These are phyloP conservation scores for Globisporangium ultimum DNA, from an alignment of 352 stramenopile genomes.

Conservation along the genomic window DNA sequence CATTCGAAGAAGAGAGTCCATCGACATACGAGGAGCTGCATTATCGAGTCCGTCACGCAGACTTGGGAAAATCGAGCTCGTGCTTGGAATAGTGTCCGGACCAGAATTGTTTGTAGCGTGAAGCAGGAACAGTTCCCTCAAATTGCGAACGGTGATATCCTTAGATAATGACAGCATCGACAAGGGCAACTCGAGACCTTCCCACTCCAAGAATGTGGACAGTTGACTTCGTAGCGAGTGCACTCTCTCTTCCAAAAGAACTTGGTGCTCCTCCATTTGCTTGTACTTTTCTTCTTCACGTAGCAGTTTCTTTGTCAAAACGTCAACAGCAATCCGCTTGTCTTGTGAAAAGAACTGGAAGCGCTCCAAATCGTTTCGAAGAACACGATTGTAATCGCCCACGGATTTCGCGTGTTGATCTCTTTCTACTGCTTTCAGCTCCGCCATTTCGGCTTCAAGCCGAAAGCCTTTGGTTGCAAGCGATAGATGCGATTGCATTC, in stretches of 20 bases:
- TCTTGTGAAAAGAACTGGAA: slow-evolving; percentile 81
- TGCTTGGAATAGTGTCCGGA: not conserved
- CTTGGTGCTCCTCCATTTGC: slow-evolving; percentile 58
- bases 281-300: slow-evolving; percentile 63
- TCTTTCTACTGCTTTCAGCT: slow-evolving; percentile 49
- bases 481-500: slow-evolving; percentile 29
- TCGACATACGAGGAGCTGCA: slow-evolving; percentile 24
- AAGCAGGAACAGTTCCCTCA: slow-evolving; percentile 50
- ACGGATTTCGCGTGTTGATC: slow-evolving; percentile 63
- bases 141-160: slow-evolving; percentile 41
- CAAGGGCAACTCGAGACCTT: slow-evolving; percentile 36
- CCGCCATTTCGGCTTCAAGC: slow-evolving; percentile 49
- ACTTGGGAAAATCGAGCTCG: not conserved
- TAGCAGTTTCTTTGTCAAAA: slow-evolving; percentile 73
- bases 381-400: slow-evolving; percentile 69
- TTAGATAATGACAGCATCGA: slow-evolving; percentile 50
- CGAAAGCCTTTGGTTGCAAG: slow-evolving; percentile 37
- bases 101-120: slow-evolving; percentile 20
- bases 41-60: not conserved
- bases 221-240: slow-evolving; percentile 44
- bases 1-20: slow-evolving; percentile 43
- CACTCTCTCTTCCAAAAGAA: slow-evolving; percentile 44
- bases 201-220: slow-evolving; percentile 49
- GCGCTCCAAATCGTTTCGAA: slow-evolving; percentile 66
- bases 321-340: slow-evolving; percentile 69